Evolutionary conservation across 75 land plant species (phyloP).

Genomic region (Larix kaempferi): DNA sequence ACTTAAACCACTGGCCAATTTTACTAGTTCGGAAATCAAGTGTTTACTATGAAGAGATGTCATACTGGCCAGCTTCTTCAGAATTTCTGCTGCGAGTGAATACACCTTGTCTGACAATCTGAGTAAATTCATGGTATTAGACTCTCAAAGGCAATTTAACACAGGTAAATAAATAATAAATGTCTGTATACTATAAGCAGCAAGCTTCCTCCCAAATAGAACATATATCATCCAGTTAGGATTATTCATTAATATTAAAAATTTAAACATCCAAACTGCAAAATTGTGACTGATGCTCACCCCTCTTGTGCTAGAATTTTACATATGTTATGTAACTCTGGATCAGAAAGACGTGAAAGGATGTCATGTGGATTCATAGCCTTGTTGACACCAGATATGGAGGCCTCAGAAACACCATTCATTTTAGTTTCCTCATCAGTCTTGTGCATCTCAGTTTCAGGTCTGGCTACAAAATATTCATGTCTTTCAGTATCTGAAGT

Average conservation of each 20-base stretch:
- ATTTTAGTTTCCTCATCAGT: constrained; percentile 10
- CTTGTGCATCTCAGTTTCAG: constrained; percentile 14
- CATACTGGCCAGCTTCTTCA: constrained; percentile 35
- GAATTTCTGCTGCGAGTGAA: constrained; percentile 28
- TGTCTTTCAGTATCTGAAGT: too few relatives aligned
- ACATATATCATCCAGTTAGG: too few relatives aligned
- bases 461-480: background rate
- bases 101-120: constrained; percentile 38
- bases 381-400: constrained; percentile 17
- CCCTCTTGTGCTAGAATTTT: constrained; percentile 27
- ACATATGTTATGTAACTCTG: constrained; percentile 39
- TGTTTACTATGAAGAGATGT: constrained; percentile 34
- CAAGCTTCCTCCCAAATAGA: too few relatives aligned
- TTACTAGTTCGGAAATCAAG: constrained; percentile 31
- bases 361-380: constrained; percentile 16
- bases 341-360: constrained; percentile 23
- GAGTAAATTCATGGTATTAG: constrained; percentile 6
- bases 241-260: too few relatives aligned
- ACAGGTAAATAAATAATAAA: too few relatives aligned
- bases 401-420: constrained; percentile 9
- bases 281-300: constrained; percentile 5
- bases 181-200: too few relatives aligned
- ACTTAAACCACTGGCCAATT: constrained; percentile 29
- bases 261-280: too few relatives aligned
- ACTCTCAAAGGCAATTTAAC: too few relatives aligned